phyloP scores from a whole-genome alignment of 208 protist genomes.

The Kentomonas sorsogonicus region DNA sequence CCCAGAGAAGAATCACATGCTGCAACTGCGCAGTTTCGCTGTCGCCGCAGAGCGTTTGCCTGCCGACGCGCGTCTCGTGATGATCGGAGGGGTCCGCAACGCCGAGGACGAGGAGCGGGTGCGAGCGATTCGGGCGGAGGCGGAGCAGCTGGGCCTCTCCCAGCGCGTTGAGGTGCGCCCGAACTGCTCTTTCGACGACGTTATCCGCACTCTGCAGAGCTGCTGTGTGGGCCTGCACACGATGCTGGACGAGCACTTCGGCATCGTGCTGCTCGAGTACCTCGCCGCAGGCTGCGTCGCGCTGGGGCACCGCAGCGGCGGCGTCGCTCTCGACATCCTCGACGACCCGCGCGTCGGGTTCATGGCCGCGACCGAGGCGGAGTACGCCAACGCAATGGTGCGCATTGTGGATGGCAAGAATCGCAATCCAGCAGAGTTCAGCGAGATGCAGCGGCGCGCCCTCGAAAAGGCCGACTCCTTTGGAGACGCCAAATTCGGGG shows the following conservation, averaged over 20 bases:
- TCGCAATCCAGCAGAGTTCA: slow-evolving; percentile 20
- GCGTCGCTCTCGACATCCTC: slow-evolving; percentile 94
- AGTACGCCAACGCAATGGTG: slow-evolving; percentile 82
- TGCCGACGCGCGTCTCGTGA: slow-evolving; percentile 63
- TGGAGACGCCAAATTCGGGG: slow-evolving; percentile 24
- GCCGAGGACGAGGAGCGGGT: slow-evolving; percentile 70
- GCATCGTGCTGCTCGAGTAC: slow-evolving; percentile 98
- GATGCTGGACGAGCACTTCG: slow-evolving; percentile 99
- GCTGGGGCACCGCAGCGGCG: slow-evolving; percentile 92
- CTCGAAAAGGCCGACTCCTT: slow-evolving; percentile 27
- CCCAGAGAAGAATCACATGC: slow-evolving; percentile 96
- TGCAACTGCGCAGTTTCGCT: slow-evolving; percentile 93
- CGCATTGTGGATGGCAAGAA: slow-evolving; percentile 34
- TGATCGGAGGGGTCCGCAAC: slow-evolving; percentile 88
- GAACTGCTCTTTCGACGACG: slow-evolving; percentile 48
- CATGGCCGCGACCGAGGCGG: slow-evolving; percentile 73
- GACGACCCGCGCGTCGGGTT: slow-evolving; percentile 52
- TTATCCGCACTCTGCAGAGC: slow-evolving; percentile 33
- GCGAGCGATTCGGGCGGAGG: slow-evolving; percentile 27
- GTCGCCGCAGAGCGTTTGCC: no score
- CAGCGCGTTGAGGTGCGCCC: slow-evolving; percentile 54
- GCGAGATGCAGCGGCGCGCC: slow-evolving; percentile 28
- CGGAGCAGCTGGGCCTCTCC: slow-evolving; percentile 43
- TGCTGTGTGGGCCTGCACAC: slow-evolving; percentile 94
- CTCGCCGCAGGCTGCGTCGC: slow-evolving; percentile 91